Evolutionary conservation across 345 rosid species (phyloP).

Genomic region (Acer saccharum): DNA sequence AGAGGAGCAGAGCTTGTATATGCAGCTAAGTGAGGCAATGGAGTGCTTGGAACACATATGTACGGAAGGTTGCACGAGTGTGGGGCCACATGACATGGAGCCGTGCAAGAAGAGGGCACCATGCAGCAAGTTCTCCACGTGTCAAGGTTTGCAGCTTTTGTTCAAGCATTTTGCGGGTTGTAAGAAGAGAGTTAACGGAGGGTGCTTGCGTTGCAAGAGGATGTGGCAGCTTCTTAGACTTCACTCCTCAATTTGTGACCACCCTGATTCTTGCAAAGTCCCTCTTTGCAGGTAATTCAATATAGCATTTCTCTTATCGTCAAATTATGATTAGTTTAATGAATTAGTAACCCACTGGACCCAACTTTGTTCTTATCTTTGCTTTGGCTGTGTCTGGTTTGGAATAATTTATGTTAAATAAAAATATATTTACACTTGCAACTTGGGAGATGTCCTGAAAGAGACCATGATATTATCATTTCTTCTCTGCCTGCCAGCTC

Average conservation of each 20-base stretch:
- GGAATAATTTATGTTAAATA: too few relatives aligned
- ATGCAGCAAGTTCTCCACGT: slow-evolving; percentile 58
- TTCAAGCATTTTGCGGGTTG: slow-evolving; percentile 75
- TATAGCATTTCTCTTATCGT: background rate
- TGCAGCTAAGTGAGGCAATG: slow-evolving; percentile 82
- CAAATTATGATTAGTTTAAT: background rate
- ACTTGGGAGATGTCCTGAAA: too few relatives aligned
- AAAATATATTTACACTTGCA: too few relatives aligned
- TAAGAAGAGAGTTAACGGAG: slow-evolving; percentile 53
- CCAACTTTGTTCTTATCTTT: background rate
- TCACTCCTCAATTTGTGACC: slow-evolving; percentile 74
- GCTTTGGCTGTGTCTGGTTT: background rate
- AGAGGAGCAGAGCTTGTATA: slow-evolving; percentile 56
- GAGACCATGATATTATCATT: too few relatives aligned
- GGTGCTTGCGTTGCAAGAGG: slow-evolving; percentile 75
- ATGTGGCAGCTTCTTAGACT: slow-evolving; percentile 92
- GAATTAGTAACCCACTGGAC: background rate
- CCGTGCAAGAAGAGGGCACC: slow-evolving; percentile 37
- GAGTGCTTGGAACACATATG: slow-evolving; percentile 87
- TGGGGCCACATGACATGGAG: slow-evolving; percentile 56
- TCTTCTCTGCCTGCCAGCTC: background rate
- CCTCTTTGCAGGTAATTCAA: slow-evolving; percentile 86
- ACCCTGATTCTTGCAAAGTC: slow-evolving; percentile 58
- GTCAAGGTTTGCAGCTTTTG: slow-evolving; percentile 73
- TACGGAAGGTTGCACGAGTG: slow-evolving; percentile 78